phyloP scores from a whole-genome alignment of 192 early-diverging fungal species.

The Coemansia sp. region DNA sequence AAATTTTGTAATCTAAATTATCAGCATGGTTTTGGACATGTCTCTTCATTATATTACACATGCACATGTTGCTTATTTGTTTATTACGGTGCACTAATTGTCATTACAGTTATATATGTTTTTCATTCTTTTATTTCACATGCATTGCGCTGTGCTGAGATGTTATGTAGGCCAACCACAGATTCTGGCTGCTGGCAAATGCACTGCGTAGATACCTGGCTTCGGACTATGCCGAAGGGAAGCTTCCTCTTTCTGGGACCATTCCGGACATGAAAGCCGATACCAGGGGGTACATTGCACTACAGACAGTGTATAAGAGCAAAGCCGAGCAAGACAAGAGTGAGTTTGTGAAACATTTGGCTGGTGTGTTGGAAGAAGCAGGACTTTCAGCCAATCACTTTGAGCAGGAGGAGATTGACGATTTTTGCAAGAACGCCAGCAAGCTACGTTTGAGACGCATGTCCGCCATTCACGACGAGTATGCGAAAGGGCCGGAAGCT shows the following conservation, averaged over 20 bases:
- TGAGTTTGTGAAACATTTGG: conserved; percentile 54
- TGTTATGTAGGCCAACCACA: conserved; percentile 26
- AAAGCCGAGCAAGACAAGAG: conserved; percentile 73
- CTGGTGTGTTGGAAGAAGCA: conserved; percentile 50
- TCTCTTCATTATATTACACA: neutral
- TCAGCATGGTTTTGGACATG: too few species aligned
- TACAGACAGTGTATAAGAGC: conserved; percentile 84
- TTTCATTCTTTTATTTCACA: conserved; percentile 8
- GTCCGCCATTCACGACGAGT: conserved; percentile 21
- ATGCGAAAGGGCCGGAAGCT: conserved; percentile 4
- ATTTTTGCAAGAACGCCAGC: conserved; percentile 82
- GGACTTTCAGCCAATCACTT: conserved; percentile 59
- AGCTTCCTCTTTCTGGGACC: conserved; percentile 78
- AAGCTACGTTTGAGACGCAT: conserved; percentile 66
- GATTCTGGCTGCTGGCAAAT: conserved; percentile 85
- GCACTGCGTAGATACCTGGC: conserved; percentile 78
- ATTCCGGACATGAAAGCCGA: conserved; percentile 99
- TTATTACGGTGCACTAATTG: conserved; percentile 8
- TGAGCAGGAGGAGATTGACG: conserved; percentile 65
- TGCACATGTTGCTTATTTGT: neutral
- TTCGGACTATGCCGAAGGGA: conserved; percentile 64
- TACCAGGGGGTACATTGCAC: conserved; percentile 77
- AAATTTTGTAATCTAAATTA: too few species aligned
- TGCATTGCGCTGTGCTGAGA: neutral
- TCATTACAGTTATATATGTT: neutral